Evolutionary conservation across 1,139 yeast species (phyloP).

Genomic region (Zygosaccharomyces sapae): DNA sequence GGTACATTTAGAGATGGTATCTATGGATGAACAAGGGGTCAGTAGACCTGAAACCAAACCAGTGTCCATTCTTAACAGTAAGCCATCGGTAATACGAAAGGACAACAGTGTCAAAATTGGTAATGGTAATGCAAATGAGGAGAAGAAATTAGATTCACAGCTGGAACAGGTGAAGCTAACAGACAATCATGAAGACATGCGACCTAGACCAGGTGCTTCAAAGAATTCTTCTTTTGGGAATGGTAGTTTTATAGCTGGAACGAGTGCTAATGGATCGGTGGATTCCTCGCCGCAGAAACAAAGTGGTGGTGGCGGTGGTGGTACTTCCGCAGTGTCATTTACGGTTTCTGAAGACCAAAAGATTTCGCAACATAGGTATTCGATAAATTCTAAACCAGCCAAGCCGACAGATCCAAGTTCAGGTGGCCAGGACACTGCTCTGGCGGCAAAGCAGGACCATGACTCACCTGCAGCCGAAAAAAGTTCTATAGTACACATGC

Average conservation of each 20-base stretch:
- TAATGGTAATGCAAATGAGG: conserved; percentile 1
- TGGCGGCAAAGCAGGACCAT: conserved; percentile 8
- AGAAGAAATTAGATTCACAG: conserved; percentile 2
- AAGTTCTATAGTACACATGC: conserved; percentile 35
- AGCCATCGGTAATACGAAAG: conserved; percentile 9
- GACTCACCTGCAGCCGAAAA: conserved; percentile 24
- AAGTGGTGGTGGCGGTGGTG: conserved; percentile 5
- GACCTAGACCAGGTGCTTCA: not conserved
- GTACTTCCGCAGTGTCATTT: conserved; percentile 27
- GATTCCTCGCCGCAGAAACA: conserved; percentile 10
- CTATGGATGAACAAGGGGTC: conserved; percentile 1
- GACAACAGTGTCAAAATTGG: not conserved
- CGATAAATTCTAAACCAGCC: conserved; percentile 40
- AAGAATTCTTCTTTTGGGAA: not conserved
- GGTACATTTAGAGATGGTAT: not conserved
- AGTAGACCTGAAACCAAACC: conserved; percentile 14
- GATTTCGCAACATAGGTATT: conserved; percentile 43
- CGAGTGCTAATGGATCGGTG: conserved; percentile 9
- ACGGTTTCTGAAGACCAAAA: conserved; percentile 28
- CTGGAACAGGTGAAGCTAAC: not conserved
- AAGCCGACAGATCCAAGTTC: conserved; percentile 20
- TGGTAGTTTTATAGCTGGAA: not conserved
- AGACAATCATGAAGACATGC: conserved; percentile 1
- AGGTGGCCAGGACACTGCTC: conserved; percentile 15
- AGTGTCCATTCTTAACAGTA: conserved; percentile 21